Base-by-base conservation (phyloP, 495 filamentous ascomycete species). In the Pseudevernia furfuracea region DNA sequence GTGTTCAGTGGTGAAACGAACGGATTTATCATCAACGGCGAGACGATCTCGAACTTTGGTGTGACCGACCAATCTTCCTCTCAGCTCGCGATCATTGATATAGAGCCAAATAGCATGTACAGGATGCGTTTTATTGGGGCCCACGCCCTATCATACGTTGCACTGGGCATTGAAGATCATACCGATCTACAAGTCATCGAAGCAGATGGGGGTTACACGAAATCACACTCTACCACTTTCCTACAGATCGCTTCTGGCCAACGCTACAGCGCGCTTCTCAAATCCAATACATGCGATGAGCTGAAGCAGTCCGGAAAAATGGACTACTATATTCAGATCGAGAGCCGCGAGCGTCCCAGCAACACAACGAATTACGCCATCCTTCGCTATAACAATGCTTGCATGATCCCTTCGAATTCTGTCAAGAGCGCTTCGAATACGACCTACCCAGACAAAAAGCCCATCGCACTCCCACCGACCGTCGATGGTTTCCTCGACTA, bases 1-100 rank as follows among this genome's bases (percentile, higher is more conserved):
- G 49, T 53, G 28, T 53, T 10, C 12, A 53, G 49, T 32, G 49
- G 49, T 53, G 49, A 53, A 53, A 53, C 49, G 14, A 53, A 53
- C 14, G 49, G 49, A 4, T 53, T 53, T 14, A 53, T 32, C 4
- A 53, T 53, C 28, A 53, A 53, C 28, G 49, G 49, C 49, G 19
- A 53, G 49, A 53, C 49, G 28, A 53, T 53, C 28, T 53, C 49
- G 49, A 53, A 53, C 49, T 53, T 15, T 53, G 49, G 49, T 53
- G 49, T 32, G 28, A 53, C 49, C 14, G 49, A 53, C 49, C 49
- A 32, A 15, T 53, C 49, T 32, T 53, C 49, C 49, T 15, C 25
- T 28, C 25, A 53, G 4, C 49, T 53, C 14, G 49, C 49, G 4
- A 53, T 53, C 28, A 53, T 53, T 32, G 23, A 53, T 19, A 53